phyloP scores from a whole-genome alignment of 371 early-diverging fungal species.

The Funneliformis caledonium region DNA sequence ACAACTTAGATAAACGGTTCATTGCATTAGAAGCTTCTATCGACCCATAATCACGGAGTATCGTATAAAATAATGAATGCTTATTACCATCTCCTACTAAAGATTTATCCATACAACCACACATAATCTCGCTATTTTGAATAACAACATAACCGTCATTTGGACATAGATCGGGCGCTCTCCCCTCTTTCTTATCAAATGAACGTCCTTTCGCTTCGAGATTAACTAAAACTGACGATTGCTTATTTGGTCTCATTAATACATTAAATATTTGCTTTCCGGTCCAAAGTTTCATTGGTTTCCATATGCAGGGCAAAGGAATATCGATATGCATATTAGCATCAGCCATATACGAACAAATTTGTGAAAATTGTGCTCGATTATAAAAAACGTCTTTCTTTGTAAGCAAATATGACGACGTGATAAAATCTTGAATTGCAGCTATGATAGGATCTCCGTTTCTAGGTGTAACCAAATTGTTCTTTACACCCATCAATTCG shows the following conservation, averaged over 20 bases:
- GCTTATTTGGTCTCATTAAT: constrained; percentile 85
- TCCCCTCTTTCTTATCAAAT: constrained; percentile 64
- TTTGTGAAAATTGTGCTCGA: constrained; percentile 91
- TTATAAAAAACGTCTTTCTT: constrained; percentile 94
- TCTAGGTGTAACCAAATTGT: constrained; percentile 97
- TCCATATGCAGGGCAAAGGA: constrained; percentile 93
- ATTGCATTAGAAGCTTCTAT: constrained; percentile 89
- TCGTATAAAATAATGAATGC: constrained; percentile 90
- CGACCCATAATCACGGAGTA: constrained; percentile 92
- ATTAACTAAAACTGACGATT: constrained; percentile 75
- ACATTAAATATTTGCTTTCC: constrained; percentile 60
- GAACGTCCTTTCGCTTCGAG: constrained; percentile 88
- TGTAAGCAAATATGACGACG: constrained; percentile 93
- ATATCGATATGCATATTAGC: constrained; percentile 81
- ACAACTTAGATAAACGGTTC: constrained; percentile 94
- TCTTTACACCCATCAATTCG: constrained; percentile 96
- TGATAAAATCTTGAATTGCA: constrained; percentile 99
- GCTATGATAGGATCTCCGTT: constrained; percentile 99
- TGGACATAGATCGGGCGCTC: constrained; percentile 80
- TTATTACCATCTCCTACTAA: constrained; percentile 94
- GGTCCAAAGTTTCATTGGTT: constrained; percentile 72
- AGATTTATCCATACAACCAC: constrained; percentile 94
- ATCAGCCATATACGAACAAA: constrained; percentile 86
- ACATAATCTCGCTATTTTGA: constrained; percentile 92
- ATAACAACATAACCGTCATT: constrained; percentile 92